phyloP scores from a whole-genome alignment of 75 land plant genomes.

The Ceratopteris richardii region DNA sequence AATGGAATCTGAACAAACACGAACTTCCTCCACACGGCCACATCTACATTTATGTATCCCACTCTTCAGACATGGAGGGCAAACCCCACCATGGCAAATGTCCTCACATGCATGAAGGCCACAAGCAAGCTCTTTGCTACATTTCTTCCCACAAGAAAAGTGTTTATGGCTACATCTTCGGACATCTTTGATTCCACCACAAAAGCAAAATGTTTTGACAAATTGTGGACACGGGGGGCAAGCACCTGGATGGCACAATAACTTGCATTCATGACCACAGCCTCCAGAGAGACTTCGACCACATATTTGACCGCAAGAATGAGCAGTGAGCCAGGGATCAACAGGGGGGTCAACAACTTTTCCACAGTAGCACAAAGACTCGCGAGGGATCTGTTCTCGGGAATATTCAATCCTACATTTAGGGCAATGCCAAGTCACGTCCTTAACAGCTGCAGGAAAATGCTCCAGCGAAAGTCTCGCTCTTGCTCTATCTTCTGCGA shows the following conservation, averaged over 20 bases:
- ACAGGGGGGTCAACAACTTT: conserved; percentile 56
- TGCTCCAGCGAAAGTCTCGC: conserved; percentile 34
- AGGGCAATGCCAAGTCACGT: conserved; percentile 77
- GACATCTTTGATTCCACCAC: conserved; percentile 50
- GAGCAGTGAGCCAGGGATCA: conserved; percentile 93
- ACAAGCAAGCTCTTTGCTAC: conserved; percentile 49
- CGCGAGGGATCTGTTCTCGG: conserved; percentile 42
- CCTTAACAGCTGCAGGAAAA: conserved; percentile 28
- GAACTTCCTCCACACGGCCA: conserved; percentile 43
- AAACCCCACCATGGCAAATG: conserved; percentile 64
- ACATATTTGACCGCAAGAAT: conserved; percentile 91
- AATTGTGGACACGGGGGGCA: conserved; percentile 96
- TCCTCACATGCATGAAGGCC: conserved; percentile 52
- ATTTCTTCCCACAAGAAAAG: conserved; percentile 60
- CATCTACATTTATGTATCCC: conserved; percentile 55
- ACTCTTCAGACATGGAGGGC: conserved; percentile 62
- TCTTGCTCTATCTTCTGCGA: conserved; percentile 37
- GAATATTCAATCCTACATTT: conserved; percentile 71
- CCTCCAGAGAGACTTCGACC: conserved; percentile 31
- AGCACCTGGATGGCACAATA: conserved; percentile 95
- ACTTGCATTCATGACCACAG: conserved; percentile 74
- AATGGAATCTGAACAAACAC: conserved; percentile 56
- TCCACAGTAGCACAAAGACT: conserved; percentile 78
- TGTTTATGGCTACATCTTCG: conserved; percentile 68
- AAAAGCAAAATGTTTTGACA: conserved; percentile 54